Conservation (phyloP, 2,329 filamentous ascomycete species). For the Hymenoscyphus infarciens region DNA sequence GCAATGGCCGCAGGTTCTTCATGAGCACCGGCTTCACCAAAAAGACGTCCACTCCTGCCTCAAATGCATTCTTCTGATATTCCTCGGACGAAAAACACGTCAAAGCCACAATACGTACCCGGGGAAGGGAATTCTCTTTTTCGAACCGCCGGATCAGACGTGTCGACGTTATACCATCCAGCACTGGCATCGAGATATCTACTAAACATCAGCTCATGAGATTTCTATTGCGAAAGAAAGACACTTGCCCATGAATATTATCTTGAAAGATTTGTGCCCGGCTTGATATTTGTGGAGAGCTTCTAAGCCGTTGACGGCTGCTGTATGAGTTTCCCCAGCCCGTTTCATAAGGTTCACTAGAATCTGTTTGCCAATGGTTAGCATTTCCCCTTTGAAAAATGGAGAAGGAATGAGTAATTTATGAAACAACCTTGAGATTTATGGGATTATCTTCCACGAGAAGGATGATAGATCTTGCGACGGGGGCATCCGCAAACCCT, state of each 20-base stretch:
- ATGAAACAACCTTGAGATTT: slow-evolving; percentile 33
- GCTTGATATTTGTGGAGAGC: slow-evolving; percentile 39
- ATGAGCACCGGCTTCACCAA: slow-evolving; percentile 46
- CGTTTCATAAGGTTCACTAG: slow-evolving; percentile 28
- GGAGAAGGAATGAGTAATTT: slow-evolving; percentile 10
- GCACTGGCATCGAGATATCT: slow-evolving; percentile 54
- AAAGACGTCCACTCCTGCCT: slow-evolving; percentile 50
- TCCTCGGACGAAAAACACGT: slow-evolving; percentile 48
- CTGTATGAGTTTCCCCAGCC: slow-evolving; percentile 29
- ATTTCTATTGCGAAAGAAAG: background rate
- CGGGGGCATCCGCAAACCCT: background rate
- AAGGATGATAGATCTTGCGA: slow-evolving; percentile 26
- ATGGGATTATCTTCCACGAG: slow-evolving; percentile 41
- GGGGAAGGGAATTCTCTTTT: slow-evolving; percentile 37
- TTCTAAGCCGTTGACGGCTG: slow-evolving; percentile 44
- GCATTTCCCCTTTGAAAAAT: background rate
- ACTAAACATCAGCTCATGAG: slow-evolving; percentile 9
- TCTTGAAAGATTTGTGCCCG: slow-evolving; percentile 20
- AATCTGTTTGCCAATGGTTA: slow-evolving; percentile 16
- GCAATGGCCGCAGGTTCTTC: slow-evolving; percentile 21
- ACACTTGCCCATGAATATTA: slow-evolving; percentile 36
- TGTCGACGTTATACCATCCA: slow-evolving; percentile 47
- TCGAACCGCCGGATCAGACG: slow-evolving; percentile 46
- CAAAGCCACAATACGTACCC: slow-evolving; percentile 47
- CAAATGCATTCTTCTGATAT: slow-evolving; percentile 45